Percentiles rank a stretch among this genome's conserved stretches.
phyloP scores from a whole-genome alignment of 1,139 yeast genomes.

The Pichia sp. region DNA sequence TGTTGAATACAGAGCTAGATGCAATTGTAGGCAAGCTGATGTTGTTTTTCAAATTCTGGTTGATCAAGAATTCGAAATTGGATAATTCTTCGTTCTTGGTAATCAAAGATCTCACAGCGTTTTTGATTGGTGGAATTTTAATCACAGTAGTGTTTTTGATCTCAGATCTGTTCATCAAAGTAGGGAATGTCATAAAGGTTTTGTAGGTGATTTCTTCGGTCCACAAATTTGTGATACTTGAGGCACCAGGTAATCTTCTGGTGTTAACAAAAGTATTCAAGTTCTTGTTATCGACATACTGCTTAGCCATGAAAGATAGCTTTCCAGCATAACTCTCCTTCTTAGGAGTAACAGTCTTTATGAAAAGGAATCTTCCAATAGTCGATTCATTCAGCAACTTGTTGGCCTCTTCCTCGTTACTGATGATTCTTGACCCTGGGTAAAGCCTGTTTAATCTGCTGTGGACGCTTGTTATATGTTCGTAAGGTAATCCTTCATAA shows the following conservation, averaged over 20 bases:
- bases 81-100: constrained; percentile 69
- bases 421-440: constrained; percentile 77
- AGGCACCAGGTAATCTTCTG: constrained; percentile 71
- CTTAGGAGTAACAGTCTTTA: constrained; percentile 69
- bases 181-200: constrained; percentile 76
- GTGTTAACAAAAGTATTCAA: constrained; percentile 66
- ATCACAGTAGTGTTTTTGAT: constrained; percentile 50
- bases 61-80: constrained; percentile 60
- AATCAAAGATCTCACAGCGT: constrained; percentile 67
- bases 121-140: constrained; percentile 78
- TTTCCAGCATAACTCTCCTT: constrained; percentile 45
- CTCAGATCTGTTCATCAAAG: constrained; percentile 82
- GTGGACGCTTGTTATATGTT: constrained; percentile 79
- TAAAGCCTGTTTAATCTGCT: constrained; percentile 69
- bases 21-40: constrained; percentile 35
- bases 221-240: constrained; percentile 75
- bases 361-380: constrained; percentile 71
- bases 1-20: constrained; percentile 51
- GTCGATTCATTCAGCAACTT: constrained; percentile 46
- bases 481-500: constrained; percentile 84
- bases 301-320: constrained; percentile 53
- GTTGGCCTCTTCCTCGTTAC: constrained; percentile 55
- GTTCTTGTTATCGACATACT: constrained; percentile 69
- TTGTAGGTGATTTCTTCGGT: constrained; percentile 82
- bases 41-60: constrained; percentile 44